phyloP scores from a whole-genome alignment of 257 asterid genomes.

The Jaltomata sinuosa region DNA sequence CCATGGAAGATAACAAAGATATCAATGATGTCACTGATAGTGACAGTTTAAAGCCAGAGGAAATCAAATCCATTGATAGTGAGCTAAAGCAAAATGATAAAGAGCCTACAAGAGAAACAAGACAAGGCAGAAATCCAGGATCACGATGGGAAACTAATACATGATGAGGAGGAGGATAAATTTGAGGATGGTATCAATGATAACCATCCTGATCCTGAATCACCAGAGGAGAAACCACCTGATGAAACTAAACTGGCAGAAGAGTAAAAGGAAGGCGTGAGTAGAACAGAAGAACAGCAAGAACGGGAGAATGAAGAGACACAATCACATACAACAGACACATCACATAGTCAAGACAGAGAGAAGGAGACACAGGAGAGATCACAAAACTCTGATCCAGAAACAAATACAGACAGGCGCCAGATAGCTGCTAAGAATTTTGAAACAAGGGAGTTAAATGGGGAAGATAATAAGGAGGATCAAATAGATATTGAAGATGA shows the following conservation, averaged over 20 bases:
- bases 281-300: not conserved
- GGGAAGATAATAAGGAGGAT: not conserved
- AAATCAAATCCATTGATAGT: too few relatives aligned
- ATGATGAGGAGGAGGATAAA: not conserved
- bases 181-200: not conserved
- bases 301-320: not conserved
- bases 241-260: not conserved
- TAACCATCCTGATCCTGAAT: not conserved
- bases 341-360: not conserved
- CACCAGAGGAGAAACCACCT: not conserved
- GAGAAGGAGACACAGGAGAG: not conserved
- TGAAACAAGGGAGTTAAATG: not conserved
- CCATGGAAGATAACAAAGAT: too few relatives aligned
- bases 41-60: not conserved
- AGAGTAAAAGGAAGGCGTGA: not conserved
- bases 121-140: not conserved
- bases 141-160: not conserved
- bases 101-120: not conserved
- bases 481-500: not conserved
- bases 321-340: not conserved
- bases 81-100: not conserved
- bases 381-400: not conserved
- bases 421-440: not conserved
- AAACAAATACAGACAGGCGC: not conserved
- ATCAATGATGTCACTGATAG: not conserved